Percentiles rank a stretch among this genome's conserved stretches.
phyloP scores from a whole-genome alignment of 192 early-diverging fungal species.

The Coemansia aciculifera region DNA sequence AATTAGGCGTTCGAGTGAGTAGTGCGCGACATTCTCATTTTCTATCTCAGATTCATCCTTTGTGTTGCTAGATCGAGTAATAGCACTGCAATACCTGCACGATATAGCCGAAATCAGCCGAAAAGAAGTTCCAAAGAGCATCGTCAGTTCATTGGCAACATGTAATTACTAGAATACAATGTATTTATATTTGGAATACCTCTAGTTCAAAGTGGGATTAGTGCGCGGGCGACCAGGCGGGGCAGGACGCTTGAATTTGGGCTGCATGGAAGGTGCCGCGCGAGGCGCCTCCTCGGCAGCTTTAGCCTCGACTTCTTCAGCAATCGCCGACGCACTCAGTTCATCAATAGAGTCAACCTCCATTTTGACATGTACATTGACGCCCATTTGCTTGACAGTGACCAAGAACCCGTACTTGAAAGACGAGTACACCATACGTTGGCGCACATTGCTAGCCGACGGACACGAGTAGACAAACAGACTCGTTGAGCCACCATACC shows the following conservation, averaged over 20 bases:
- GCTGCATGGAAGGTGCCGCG: constrained; percentile 18
- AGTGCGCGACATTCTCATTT: no score
- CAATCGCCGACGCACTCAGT: constrained; percentile 57
- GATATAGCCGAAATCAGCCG: no score
- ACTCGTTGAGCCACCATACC: constrained; percentile 33
- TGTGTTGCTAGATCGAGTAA: no score
- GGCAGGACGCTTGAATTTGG: constrained; percentile 44
- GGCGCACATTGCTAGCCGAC: constrained; percentile 73
- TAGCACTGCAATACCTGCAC: no score
- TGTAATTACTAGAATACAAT: neutral
- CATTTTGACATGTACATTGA: constrained; percentile 65
- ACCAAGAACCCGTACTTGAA: constrained; percentile 64
- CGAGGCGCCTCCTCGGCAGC: neutral
- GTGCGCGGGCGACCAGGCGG: constrained; percentile 47
- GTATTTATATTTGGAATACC: neutral
- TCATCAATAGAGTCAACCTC: constrained; percentile 67
- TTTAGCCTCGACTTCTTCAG: constrained; percentile 54
- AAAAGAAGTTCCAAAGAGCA: neutral
- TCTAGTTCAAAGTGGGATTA: neutral
- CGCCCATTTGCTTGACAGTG: constrained; percentile 56
- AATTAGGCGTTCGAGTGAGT: no score
- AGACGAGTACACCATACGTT: constrained; percentile 90
- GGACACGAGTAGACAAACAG: constrained; percentile 91
- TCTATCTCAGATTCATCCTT: no score
- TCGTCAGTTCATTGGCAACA: neutral